phyloP scores from a whole-genome alignment of 371 early-diverging fungal genomes.

The Mitosporidium daphniae region DNA sequence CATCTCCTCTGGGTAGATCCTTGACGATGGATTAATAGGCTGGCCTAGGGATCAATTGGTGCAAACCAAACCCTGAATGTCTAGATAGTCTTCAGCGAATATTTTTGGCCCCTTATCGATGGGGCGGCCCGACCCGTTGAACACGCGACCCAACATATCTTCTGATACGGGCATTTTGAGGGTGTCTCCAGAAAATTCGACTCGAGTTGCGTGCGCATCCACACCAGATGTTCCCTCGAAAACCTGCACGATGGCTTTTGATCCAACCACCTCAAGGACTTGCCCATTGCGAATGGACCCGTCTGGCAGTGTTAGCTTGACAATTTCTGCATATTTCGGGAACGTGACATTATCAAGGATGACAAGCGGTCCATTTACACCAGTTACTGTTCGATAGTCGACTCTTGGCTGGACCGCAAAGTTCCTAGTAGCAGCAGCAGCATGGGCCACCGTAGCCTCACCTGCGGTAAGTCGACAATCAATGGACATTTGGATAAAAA shows the following conservation, averaged over 20 bases:
- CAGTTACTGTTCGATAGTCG: slow-evolving; percentile 86
- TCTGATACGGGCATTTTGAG: slow-evolving; percentile 90
- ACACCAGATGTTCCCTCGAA: slow-evolving; percentile 97
- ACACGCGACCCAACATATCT: slow-evolving; percentile 96
- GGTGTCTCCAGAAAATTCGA: slow-evolving; percentile 86
- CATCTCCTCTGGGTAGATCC: slow-evolving; percentile 99
- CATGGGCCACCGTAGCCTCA: too few relatives aligned
- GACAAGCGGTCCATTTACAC: slow-evolving; percentile 97
- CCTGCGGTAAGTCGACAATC: too few relatives aligned
- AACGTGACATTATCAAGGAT: slow-evolving; percentile 95
- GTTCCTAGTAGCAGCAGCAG: too few relatives aligned
- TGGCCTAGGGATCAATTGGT: slow-evolving; percentile 10
- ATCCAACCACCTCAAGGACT: slow-evolving; percentile 91
- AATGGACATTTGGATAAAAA: too few relatives aligned
- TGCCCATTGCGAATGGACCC: slow-evolving; percentile 82
- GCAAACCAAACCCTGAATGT: slow-evolving; percentile 41
- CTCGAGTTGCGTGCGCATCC: slow-evolving; percentile 79
- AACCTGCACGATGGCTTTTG: slow-evolving; percentile 91
- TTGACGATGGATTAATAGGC: slow-evolving; percentile 93
- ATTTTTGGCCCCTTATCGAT: slow-evolving; percentile 97
- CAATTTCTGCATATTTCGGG: slow-evolving; percentile 92
- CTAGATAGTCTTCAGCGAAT: slow-evolving; percentile 90
- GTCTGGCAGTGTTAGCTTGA: slow-evolving; percentile 80
- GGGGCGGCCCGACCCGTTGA: slow-evolving; percentile 94
- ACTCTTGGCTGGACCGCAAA: slow-evolving; percentile 4